Evolutionary conservation across 2,329 filamentous ascomycete genomes (phyloP), one percentile per base, ranked within the genome.

Genomic region (Paramyrothecium sp.): DNA sequence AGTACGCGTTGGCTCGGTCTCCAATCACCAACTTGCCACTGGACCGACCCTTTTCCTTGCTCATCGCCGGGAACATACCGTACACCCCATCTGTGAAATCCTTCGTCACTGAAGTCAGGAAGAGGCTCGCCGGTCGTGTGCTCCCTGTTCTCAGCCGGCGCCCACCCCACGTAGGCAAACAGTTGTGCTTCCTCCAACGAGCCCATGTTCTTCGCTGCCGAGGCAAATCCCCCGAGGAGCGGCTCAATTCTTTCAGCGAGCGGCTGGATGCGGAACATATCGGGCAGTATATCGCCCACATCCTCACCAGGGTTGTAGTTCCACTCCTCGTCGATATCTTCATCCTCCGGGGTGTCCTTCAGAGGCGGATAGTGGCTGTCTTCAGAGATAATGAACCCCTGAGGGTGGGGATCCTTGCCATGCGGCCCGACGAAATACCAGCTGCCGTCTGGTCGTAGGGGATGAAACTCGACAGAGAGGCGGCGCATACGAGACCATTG

Each of bases 21-120:
- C 65, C 64, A 65, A 30, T 62, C 58, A 33, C 61, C 64, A 19
- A 67, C 61, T 48, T 65, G 63, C 65, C 64, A 67, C 57, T 60
- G 58, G 20, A 66, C 56, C n/a, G 58, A 55, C 20, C 56, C 59
- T 49, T 62, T 53, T 19, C 53, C 51, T 20, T 51, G 48, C 44
- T 48, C 52, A 33, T 57, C 51, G 13, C 58, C 57, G 50, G 58
- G 57, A 57, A 60, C 47, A 54, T 58, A 60, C 51, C 59, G 58
- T 26, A 65, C 58, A 54, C 63, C 63, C 63, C 63, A 65, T 57
- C 60, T 62, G 26, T 65, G 58, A 20, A 53, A 17, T 7, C 58
- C 26, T 44, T 55, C 53, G 26, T 59, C 58, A 46, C 53, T 34
- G 20, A 23, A 12, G 52, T 34, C 50, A 38, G 52, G 56, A 16